Evolutionary conservation across 177 flowering plant species (phyloP).

Genomic region (Vitis hybrid): DNA sequence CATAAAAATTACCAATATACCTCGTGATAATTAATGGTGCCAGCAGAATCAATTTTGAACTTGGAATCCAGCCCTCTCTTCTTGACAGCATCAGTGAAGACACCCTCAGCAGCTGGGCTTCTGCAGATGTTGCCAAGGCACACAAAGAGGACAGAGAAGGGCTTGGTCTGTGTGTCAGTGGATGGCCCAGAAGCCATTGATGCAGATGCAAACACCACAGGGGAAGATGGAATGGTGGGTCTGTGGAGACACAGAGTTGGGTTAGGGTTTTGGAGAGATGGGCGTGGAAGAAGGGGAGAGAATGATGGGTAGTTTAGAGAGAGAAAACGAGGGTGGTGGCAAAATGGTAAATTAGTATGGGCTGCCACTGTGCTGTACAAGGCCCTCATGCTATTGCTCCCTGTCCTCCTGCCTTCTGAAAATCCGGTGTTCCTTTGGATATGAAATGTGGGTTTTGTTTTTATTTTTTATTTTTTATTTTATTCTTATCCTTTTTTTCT

Average conservation of each 20-base stretch:
- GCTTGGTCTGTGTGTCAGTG: constrained; percentile 38
- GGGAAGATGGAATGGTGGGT: constrained; percentile 5
- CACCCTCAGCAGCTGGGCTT: constrained; percentile 97
- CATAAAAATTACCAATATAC: constrained; percentile 21
- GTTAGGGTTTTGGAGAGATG: constrained; percentile 11
- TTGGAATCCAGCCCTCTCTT: constrained; percentile 58
- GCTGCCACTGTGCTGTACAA: constrained; percentile 4
- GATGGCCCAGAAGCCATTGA: constrained; percentile 51
- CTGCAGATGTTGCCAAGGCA: constrained; percentile 97
- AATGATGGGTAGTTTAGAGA: constrained; percentile 20
- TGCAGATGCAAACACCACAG: constrained; percentile 16
- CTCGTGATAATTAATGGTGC: constrained; percentile 92
- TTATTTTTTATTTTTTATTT: background rate
- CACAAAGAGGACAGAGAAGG: constrained; percentile 89
- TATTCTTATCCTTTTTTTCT: background rate
- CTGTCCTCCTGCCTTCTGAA: background rate
- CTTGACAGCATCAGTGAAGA: constrained; percentile 73
- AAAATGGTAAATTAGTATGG: constrained; percentile 32
- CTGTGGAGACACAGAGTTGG: background rate
- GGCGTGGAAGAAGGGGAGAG: constrained; percentile 8
- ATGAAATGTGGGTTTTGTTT: background rate
- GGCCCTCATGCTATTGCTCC: constrained; percentile 14
- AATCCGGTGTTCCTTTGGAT: no score
- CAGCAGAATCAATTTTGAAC: constrained; percentile 92
- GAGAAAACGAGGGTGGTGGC: constrained; percentile 24